phyloP scores from a whole-genome alignment of 805 yeast species.

The Saccharomycopsis vini region DNA sequence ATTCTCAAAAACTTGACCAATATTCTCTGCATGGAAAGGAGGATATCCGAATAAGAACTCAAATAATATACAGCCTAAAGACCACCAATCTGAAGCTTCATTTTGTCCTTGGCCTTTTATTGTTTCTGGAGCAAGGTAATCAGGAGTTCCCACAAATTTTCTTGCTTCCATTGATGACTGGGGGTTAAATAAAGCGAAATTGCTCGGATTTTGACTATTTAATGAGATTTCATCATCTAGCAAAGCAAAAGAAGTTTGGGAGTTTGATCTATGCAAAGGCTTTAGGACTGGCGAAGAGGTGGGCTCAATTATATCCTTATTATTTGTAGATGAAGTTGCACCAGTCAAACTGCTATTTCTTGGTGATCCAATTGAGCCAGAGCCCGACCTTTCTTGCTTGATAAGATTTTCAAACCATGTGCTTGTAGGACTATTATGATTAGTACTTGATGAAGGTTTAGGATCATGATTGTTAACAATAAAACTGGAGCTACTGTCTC shows the following conservation, averaged over 20 bases:
- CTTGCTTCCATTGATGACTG: slow-evolving; percentile 44
- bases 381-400: slow-evolving; percentile 18
- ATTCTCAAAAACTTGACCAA: slow-evolving; percentile 74
- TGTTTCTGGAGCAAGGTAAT: slow-evolving; percentile 94
- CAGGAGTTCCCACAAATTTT: slow-evolving; percentile 93
- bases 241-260: slow-evolving; percentile 50
- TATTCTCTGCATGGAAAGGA: slow-evolving; percentile 80
- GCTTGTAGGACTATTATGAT: slow-evolving; percentile 23
- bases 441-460: background rate
- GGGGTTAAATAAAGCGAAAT: slow-evolving; percentile 70
- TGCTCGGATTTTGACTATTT: slow-evolving; percentile 22
- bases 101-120: slow-evolving; percentile 77
- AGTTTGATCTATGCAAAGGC: slow-evolving; percentile 40
- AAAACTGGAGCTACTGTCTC: background rate
- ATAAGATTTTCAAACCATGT: slow-evolving; percentile 25
- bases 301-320: slow-evolving; percentile 2
- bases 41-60: slow-evolving; percentile 91
- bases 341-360: slow-evolving; percentile 10
- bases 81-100: slow-evolving; percentile 97
- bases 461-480: background rate
- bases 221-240: slow-evolving; percentile 37
- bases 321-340: slow-evolving; percentile 11
- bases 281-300: slow-evolving; percentile 40
- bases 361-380: slow-evolving; percentile 11
- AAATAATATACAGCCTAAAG: slow-evolving; percentile 89